Evolutionary conservation across 805 yeast genomes (phyloP).

Genomic region (Starmera caribaea): DNA sequence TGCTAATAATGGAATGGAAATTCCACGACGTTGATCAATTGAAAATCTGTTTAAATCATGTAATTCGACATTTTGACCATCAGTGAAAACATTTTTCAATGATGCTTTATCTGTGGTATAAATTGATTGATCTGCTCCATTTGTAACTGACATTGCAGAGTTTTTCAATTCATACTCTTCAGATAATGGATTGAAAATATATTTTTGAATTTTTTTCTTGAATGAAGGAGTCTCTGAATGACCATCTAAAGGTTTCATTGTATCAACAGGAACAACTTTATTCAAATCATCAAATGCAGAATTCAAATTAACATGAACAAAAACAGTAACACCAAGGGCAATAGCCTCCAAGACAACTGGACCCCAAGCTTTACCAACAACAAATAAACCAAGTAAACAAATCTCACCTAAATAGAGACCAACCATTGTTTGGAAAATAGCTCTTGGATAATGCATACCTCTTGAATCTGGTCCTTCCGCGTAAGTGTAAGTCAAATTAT

Average conservation of each 20-base stretch:
- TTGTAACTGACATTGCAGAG: constrained; percentile 1
- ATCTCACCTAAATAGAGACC: constrained; percentile 86
- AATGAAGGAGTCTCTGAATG: constrained; percentile 52
- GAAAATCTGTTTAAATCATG: constrained; percentile 14
- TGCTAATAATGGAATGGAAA: constrained; percentile 52
- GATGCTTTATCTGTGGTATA: constrained; percentile 8
- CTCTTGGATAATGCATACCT: constrained; percentile 82
- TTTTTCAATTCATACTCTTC: too few species aligned
- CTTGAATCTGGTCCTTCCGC: constrained; percentile 62
- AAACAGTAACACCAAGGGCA: constrained; percentile 52
- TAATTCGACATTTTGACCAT: constrained; percentile 1
- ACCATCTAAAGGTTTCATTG: constrained; percentile 74
- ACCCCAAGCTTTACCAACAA: constrained; percentile 93
- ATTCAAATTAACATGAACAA: constrained; percentile 57
- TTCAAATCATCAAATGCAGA: constrained; percentile 58
- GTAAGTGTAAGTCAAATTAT: constrained; percentile 66
- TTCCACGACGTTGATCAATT: constrained; percentile 11
- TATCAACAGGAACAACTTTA: constrained; percentile 52
- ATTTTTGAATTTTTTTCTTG: constrained; percentile 1
- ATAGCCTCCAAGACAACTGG: constrained; percentile 73
- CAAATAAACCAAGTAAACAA: constrained; percentile 78
- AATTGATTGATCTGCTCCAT: constrained; percentile 20
- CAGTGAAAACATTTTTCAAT: constrained; percentile 1
- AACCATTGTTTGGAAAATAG: constrained; percentile 77
- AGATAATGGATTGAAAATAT: background rate